phyloP scores from a whole-genome alignment of 1,284 basidiomycete genomes.

The Heterobasidion annosum region DNA sequence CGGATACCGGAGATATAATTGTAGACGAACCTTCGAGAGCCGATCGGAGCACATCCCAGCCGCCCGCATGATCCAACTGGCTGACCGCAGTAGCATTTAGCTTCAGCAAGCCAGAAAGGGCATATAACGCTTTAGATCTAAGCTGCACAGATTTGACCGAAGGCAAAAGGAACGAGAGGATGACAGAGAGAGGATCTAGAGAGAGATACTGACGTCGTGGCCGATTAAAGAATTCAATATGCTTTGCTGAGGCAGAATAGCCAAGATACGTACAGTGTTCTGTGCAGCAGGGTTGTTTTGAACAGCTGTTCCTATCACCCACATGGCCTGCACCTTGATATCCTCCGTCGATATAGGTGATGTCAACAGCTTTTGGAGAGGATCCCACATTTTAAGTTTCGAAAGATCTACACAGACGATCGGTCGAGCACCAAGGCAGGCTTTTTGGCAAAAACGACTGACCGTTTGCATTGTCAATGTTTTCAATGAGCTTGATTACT shows the following conservation, averaged over 20 bases:
- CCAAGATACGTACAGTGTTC: conserved; percentile 51
- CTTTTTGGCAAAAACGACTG: conserved; percentile 12
- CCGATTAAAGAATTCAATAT: neutral
- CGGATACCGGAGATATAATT: neutral
- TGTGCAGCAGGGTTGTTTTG: conserved; percentile 96
- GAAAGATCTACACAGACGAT: conserved; percentile 54
- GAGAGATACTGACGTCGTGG: conserved; percentile 52
- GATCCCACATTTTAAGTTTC: conserved; percentile 81
- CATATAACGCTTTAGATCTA: conserved; percentile 82
- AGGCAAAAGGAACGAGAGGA: conserved; percentile 59
- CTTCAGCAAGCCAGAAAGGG: conserved; percentile 79
- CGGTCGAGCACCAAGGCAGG: neutral
- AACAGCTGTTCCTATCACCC: conserved; percentile 91
- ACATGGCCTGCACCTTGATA: conserved; percentile 71
- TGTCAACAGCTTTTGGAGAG: conserved; percentile 62
- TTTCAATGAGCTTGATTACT: conserved; percentile 70
- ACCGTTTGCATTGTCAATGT: conserved; percentile 96
- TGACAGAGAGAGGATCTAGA: conserved; percentile 56
- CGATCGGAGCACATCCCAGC: conserved; percentile 61
- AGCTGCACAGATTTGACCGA: conserved; percentile 38
- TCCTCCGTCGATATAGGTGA: conserved; percentile 44
- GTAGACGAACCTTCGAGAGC: conserved; percentile 47
- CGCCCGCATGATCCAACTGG: conserved; percentile 47
- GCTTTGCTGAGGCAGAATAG: neutral
- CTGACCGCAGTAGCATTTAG: conserved; percentile 69